Base-by-base conservation (phyloP, 306 rosid genomes). In the Prunus kanzakura region DNA sequence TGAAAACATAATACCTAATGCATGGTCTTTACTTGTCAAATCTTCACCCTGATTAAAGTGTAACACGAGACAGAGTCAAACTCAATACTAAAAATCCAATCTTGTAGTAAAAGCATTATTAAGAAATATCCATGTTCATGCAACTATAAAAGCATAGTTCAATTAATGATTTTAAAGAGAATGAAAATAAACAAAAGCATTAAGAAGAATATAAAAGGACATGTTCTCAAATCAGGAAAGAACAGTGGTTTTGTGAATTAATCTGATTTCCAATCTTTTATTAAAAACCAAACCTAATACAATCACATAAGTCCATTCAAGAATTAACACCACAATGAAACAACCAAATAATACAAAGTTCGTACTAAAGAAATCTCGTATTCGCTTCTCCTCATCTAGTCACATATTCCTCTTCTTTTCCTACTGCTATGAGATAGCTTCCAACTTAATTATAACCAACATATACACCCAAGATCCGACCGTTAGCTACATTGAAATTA, bases 11-110 rank as follows among this genome's bases (percentile, higher is more conserved):
- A 78, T 89, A 93, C 98, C 98, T 4, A 77, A 50, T 43, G 64
- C 69, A 79, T 60, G 76, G 74, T 84, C 61, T 35, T 69, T 84
- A 69, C 66, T 71, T 32, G 76, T 72, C 75, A 62, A 67, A 84
- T 84, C 96, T 70, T 83, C 87, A 55, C 80, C 89, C 97, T 91
- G 86, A 65, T 84, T 69, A 74, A 82, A 73, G 71, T 76, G 66
- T 49, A 77, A 62, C 79, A 73, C 19, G 54, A 78, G 77, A 81
- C 64, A 67, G 4, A 67, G 82, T 78, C 77, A 89, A 81, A 74
- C 58, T 58, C 63, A 75, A 41, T 18, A 38, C 9, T 62, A 76
- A 76, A 20, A 76, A 66, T 12, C 65, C 69, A 11, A 63, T 30
- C 38, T 19, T 3, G 74, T 12, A 30, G 63, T 57, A 70, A 38